A percentile compares a stretch with the other conserved stretches of the same genome.
Evolutionary conservation across 2,329 filamentous ascomycete species (phyloP).

Genomic region (Escovopsis weberi): DNA sequence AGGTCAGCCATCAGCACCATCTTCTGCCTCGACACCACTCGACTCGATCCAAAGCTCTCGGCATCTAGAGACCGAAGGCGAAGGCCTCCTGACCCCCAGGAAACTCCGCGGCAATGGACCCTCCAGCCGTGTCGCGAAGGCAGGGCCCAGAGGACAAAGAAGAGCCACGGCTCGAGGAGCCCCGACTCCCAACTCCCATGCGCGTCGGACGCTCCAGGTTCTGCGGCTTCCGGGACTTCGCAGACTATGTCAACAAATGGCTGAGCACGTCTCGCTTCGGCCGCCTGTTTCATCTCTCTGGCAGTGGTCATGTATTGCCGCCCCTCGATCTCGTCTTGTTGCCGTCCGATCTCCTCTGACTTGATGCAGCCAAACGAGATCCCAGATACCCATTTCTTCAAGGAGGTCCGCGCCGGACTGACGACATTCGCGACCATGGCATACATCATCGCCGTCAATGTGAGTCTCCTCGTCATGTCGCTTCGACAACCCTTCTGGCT

Average conservation of each 20-base stretch:
- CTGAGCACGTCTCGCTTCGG: constrained; percentile 35
- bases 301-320: constrained; percentile 49
- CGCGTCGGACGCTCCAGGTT: constrained; percentile 12
- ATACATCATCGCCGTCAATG: constrained; percentile 68
- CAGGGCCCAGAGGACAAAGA: background rate
- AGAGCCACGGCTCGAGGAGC: constrained; percentile 1
- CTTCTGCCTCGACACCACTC: too few relatives aligned
- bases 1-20: too few relatives aligned
- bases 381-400: constrained; percentile 55
- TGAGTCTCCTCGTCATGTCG: constrained; percentile 15
- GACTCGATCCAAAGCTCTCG: too few relatives aligned
- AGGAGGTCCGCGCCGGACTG: constrained; percentile 63
- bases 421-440: constrained; percentile 75
- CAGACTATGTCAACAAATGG: constrained; percentile 21
- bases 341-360: background rate
- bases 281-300: constrained; percentile 49
- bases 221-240: constrained; percentile 20
- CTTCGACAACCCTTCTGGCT: background rate
- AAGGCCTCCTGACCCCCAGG: too few relatives aligned
- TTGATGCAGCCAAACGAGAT: constrained; percentile 47
- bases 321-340: background rate
- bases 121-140: background rate
- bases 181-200: constrained; percentile 2
- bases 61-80: too few relatives aligned
- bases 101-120: constrained; percentile 1